phyloP scores from a whole-genome alignment of 768 basidiomycete species.

The Hemileccinum impolitum region DNA sequence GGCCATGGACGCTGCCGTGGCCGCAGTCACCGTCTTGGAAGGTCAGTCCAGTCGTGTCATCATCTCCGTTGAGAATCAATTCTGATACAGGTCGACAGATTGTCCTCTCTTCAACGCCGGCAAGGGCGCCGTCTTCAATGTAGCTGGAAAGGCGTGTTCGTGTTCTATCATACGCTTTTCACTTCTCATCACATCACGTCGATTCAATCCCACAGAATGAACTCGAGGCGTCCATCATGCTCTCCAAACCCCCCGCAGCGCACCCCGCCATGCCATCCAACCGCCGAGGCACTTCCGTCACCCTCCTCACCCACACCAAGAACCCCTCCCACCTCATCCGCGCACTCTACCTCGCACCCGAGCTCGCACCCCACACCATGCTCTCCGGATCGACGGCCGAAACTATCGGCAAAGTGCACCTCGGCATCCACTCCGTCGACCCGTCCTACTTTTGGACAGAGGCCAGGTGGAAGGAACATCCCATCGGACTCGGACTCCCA shows the following conservation, averaged over 20 bases:
- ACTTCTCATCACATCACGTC: too few species aligned
- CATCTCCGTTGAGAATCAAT: too few species aligned
- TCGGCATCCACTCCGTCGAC: constrained; percentile 60
- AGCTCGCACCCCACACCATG: constrained; percentile 61
- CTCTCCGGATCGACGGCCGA: constrained; percentile 68
- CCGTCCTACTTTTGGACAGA: constrained; percentile 79
- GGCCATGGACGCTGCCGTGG: constrained; percentile 78
- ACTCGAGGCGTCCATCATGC: constrained; percentile 77
- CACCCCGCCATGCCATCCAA: constrained; percentile 55
- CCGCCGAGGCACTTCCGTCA: constrained; percentile 60
- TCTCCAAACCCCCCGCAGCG: constrained; percentile 70
- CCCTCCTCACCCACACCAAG: constrained; percentile 61
- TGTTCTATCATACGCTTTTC: too few species aligned
- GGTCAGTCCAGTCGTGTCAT: constrained; percentile 35
- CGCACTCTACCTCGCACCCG: constrained; percentile 66
- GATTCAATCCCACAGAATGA: constrained; percentile 54
- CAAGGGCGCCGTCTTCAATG: constrained; percentile 82
- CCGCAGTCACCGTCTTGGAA: constrained; percentile 73
- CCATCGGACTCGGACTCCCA: constrained; percentile 68
- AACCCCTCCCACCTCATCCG: constrained; percentile 75
- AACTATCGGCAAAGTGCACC: constrained; percentile 44
- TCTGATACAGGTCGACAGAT: constrained; percentile 42
- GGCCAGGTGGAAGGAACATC: constrained; percentile 72
- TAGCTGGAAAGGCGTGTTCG: constrained; percentile 61
- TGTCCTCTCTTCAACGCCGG: constrained; percentile 75